Percentiles rank a stretch among this genome's conserved stretches.
phyloP scores from a whole-genome alignment of 1,284 basidiomycete species.

The Omphalotus olearius region DNA sequence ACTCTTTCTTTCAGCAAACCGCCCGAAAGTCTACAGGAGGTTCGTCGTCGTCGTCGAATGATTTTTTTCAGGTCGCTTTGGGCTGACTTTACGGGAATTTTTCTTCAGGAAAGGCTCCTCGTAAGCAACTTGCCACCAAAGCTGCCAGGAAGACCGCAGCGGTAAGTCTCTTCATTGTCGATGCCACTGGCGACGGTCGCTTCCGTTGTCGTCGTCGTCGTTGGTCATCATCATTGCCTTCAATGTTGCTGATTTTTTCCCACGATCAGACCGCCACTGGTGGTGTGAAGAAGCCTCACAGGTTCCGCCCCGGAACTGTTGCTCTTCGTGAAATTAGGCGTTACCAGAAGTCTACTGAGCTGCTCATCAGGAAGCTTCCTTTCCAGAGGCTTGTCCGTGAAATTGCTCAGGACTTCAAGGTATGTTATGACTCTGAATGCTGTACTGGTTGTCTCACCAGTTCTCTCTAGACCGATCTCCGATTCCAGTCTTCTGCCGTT shows the following conservation, averaged over 20 bases:
- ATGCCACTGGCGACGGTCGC: constrained; percentile 3
- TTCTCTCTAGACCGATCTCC: constrained; percentile 15
- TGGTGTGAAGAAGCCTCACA: constrained; percentile 97
- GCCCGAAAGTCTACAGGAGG: constrained; percentile 83
- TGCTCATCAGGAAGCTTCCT: constrained; percentile 93
- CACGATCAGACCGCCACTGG: constrained; percentile 70
- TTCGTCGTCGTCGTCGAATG: constrained; percentile 29
- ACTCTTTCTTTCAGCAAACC: constrained; percentile 56
- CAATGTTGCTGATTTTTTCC: constrained; percentile 14
- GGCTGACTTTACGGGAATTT: constrained; percentile 16
- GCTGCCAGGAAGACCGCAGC: constrained; percentile 81
- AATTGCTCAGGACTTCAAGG: constrained; percentile 97
- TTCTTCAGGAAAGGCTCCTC: constrained; percentile 70
- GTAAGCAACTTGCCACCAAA: constrained; percentile 91
- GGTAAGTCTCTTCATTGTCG: constrained; percentile 40
- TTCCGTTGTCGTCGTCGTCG: constrained; percentile 24
- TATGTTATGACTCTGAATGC: constrained; percentile 25
- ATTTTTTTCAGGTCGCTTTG: constrained; percentile 13
- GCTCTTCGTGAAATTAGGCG: constrained; percentile 97
- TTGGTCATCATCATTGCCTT: constrained; percentile 19
- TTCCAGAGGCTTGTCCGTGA: constrained; percentile 96
- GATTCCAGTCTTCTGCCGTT: constrained; percentile 18
- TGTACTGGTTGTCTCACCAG: neutral
- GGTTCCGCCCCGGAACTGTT: constrained; percentile 97
- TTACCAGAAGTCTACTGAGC: constrained; percentile 96